Base-by-base conservation (phyloP, 2,329 filamentous ascomycete species). In the Lachnellula subtilissima region DNA sequence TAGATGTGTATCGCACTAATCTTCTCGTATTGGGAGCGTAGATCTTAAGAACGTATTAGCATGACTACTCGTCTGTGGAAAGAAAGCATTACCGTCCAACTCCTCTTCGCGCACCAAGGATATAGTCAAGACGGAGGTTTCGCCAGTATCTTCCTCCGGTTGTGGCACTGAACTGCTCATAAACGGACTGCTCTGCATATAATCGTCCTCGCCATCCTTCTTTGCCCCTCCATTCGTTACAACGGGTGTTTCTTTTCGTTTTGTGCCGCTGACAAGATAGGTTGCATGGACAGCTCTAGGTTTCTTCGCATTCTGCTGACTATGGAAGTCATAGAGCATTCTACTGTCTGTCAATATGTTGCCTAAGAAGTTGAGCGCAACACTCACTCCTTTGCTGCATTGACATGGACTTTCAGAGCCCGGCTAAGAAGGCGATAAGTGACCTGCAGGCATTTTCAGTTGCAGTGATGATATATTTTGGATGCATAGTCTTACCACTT, bases 351-450 rank as follows among this genome's bases (percentile, higher is more conserved):
- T 59, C 42, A 66, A 39, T 17, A 46, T 35, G 28, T 37, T 42
- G 25, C 40, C 6, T 0, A 4, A 14, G 23, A 12, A 36, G 7
- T 14, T 22, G 23, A 8, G 2, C 19, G 5, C 1, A 37, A 19
- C 23, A 59, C 55, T 57, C 75, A 95, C 92, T 92, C 86, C 73
- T 99, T 99, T 12, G 94, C 94, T 45, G 82, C 78, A 69, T 95
- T 94, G 71, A 89, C 87, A 70, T 97, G 88, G 46, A 96, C 81
- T 67, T 91, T 88, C 53, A 97, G 74, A 40, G 86, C 87, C 67
- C 93, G 83, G 72, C 91, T 94, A 59, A 99, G 75, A 49, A 87
- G 78, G 50, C 91, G 87, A 76, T 97, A 97, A 50, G 89, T 96
- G 67, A 96, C 80, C 91, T 96, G 67, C 12, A 53, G 57, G 23